phyloP scores from a whole-genome alignment of 257 asterid species.

The Solanum chiquidenum region DNA sequence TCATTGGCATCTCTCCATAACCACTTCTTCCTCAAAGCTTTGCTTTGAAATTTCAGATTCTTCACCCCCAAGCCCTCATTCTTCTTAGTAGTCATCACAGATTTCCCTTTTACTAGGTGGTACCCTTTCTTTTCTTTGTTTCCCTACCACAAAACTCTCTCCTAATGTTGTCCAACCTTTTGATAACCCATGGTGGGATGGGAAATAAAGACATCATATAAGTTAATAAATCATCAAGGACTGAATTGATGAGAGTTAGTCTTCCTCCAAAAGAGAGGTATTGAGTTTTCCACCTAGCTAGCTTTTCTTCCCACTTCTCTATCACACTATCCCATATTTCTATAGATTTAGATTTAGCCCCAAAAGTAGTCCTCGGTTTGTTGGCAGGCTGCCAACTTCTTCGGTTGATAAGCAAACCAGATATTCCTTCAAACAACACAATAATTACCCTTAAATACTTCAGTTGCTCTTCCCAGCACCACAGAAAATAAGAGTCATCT shows the following conservation, averaged over 20 bases:
- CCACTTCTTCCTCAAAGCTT: background rate
- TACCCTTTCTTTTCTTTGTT: background rate
- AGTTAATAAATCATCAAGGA: background rate
- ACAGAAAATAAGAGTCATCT: background rate
- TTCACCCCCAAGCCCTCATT: background rate
- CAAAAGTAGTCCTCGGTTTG: background rate
- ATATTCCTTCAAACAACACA: background rate
- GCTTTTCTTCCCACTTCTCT: background rate
- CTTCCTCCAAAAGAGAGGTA: background rate
- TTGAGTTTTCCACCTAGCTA: background rate
- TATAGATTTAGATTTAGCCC: background rate
- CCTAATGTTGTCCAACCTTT: background rate
- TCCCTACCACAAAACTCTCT: background rate
- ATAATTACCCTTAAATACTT: background rate
- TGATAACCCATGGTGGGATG: background rate
- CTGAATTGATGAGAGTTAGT: background rate
- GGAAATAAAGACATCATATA: background rate
- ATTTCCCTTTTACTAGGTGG: background rate
- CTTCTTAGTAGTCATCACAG: background rate
- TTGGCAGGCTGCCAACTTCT: background rate
- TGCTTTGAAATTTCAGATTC: background rate
- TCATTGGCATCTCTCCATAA: background rate
- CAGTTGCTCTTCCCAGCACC: background rate
- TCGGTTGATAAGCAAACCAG: background rate
- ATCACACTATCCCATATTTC: background rate